phyloP scores from a whole-genome alignment of 305 asterid genomes.

The Fraxinus platypoda region DNA sequence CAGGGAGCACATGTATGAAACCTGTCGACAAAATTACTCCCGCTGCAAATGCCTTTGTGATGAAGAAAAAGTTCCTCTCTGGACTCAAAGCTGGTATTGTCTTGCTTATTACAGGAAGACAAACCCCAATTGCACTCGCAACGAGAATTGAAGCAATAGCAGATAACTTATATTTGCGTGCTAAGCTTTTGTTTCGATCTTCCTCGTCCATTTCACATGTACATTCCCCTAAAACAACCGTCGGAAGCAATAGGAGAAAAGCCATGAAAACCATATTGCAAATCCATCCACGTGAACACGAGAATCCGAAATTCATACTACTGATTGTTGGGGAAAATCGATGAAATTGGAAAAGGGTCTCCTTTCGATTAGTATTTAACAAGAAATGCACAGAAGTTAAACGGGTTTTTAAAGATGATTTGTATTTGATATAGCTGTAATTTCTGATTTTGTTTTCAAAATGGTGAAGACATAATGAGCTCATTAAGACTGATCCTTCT shows the following conservation, averaged over 20 bases:
- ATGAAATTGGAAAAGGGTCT: neutral
- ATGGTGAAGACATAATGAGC: neutral
- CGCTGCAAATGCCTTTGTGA: constrained; percentile 52
- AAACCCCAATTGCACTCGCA: constrained; percentile 37
- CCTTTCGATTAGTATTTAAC: neutral
- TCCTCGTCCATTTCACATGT: constrained; percentile 26
- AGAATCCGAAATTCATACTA: neutral
- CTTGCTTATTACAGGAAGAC: constrained; percentile 33
- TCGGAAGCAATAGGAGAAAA: constrained; percentile 3
- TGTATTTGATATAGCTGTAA: neutral
- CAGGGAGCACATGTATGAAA: constrained; percentile 50
- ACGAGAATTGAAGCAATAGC: constrained; percentile 35
- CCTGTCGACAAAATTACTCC: constrained; percentile 54
- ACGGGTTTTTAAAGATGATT: neutral
- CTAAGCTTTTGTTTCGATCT: constrained; percentile 14
- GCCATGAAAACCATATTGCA: neutral
- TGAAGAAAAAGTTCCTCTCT: constrained; percentile 23
- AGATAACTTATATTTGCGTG: constrained; percentile 25
- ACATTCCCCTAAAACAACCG: constrained; percentile 14
- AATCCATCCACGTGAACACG: neutral
- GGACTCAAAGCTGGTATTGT: constrained; percentile 29
- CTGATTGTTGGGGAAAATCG: neutral
- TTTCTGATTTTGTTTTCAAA: neutral
- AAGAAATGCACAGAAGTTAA: neutral
- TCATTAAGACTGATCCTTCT: neutral